Evolutionary conservation across 441 rosid genomes (phyloP).

Genomic region (Omphalea diandra): DNA sequence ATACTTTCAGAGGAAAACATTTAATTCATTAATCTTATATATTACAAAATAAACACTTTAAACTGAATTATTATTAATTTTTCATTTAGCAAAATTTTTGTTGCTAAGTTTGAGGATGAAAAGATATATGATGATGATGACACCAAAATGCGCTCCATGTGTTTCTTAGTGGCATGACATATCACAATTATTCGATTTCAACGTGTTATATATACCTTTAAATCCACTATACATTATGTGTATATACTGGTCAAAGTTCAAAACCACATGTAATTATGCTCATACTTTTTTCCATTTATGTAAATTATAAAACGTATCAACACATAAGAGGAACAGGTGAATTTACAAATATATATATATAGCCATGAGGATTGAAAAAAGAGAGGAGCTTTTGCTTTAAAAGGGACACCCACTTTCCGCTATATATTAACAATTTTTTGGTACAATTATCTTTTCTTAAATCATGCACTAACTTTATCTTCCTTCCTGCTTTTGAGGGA

Average conservation of each 20-base stretch:
- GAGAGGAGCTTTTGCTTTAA: constrained; percentile 57
- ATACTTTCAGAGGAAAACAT: too few species aligned
- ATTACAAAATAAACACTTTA: too few species aligned
- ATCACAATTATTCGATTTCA: neutral
- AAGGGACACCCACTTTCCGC: constrained; percentile 92
- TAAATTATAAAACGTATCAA: neutral
- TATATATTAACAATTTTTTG: constrained; percentile 30
- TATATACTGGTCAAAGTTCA: too few species aligned
- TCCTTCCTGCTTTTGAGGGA: constrained; percentile 78
- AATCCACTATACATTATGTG: neutral
- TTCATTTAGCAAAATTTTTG: too few species aligned
- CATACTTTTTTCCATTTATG: constrained; percentile 16
- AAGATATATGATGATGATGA: neutral
- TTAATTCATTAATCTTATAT: too few species aligned
- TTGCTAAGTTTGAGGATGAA: too few species aligned
- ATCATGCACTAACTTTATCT: constrained; percentile 43
- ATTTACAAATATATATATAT: constrained; percentile 21
- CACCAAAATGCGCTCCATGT: constrained; percentile 25
- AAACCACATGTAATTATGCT: too few species aligned
- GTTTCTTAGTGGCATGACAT: constrained; percentile 25
- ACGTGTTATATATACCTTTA: neutral
- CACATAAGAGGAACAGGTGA: constrained; percentile 12
- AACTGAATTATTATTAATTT: too few species aligned
- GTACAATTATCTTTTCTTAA: constrained; percentile 26
- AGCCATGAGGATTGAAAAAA: constrained; percentile 46